phyloP scores from a whole-genome alignment of 1,284 basidiomycete genomes.

The Entoloma clypeatum region DNA sequence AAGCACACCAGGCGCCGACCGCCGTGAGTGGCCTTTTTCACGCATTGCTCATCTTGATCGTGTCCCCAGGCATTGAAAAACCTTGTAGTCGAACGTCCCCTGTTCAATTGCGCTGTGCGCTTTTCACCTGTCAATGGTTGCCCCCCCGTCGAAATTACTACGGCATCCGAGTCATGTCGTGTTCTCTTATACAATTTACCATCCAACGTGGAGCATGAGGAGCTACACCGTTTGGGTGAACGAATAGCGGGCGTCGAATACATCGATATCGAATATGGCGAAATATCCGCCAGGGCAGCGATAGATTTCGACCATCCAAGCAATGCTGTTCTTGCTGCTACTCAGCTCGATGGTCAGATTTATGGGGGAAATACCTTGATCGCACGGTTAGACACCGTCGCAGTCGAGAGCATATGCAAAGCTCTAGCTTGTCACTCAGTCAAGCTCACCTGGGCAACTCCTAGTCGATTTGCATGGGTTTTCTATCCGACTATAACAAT shows the following conservation, averaged over 20 bases:
- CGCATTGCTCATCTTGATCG: too few relatives aligned
- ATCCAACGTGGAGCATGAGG: conserved; percentile 22
- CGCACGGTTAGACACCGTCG: conserved; percentile 23
- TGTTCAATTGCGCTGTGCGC: conserved; percentile 35
- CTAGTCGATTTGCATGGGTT: conserved; percentile 37
- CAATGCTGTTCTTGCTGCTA: conserved; percentile 33
- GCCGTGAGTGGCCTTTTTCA: too few relatives aligned
- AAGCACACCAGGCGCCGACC: too few relatives aligned
- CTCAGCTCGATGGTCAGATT: conserved; percentile 29
- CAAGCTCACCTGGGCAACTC: conserved; percentile 38
- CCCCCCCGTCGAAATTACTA: conserved; percentile 31
- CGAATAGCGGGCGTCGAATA: conserved; percentile 29
- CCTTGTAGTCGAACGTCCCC: conserved; percentile 23
- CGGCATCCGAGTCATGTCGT: conserved; percentile 37
- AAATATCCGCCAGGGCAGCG: conserved; percentile 22
- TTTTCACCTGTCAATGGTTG: conserved; percentile 34
- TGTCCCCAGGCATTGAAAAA: conserved; percentile 23
- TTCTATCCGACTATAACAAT: conserved; percentile 36
- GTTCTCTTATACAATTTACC: conserved; percentile 38
- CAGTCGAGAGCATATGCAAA: conserved; percentile 16
- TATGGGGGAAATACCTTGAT: conserved; percentile 21
- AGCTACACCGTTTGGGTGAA: conserved; percentile 24
- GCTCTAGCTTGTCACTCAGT: conserved; percentile 25
- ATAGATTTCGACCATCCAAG: conserved; percentile 27
- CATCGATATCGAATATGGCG: conserved; percentile 19